Evolutionary conservation across 306 rosid genomes (phyloP).

Genomic region (Astragalus membranaceus): DNA sequence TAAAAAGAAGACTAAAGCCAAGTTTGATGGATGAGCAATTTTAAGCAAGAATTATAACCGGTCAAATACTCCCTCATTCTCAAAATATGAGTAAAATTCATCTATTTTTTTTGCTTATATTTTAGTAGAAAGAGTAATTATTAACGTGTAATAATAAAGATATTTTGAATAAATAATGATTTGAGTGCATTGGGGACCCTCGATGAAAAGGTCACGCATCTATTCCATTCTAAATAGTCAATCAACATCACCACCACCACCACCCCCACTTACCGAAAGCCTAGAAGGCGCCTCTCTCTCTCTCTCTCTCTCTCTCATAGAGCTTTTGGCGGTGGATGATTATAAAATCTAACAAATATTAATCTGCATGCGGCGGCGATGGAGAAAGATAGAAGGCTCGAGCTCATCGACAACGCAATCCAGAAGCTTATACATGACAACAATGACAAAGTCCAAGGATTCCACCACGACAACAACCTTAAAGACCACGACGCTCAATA

Average conservation of each 20-base stretch:
- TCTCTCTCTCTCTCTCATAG: background rate
- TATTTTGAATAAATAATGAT: background rate
- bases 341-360: background rate
- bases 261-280: too few species aligned
- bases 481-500: slow-evolving; percentile 34
- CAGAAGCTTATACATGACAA: slow-evolving; percentile 44
- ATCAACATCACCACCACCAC: background rate
- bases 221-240: background rate
- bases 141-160: background rate
- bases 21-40: background rate
- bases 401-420: slow-evolving; percentile 52
- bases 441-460: slow-evolving; percentile 12
- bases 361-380: slow-evolving; percentile 8
- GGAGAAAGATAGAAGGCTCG: slow-evolving; percentile 48
- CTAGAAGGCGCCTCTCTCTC: too few species aligned
- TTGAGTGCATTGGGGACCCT: background rate
- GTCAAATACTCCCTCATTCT: background rate
- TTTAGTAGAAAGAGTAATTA: background rate
- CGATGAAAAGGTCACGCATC: too few species aligned
- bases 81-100: too few species aligned
- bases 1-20: background rate
- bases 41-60: background rate
- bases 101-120: too few species aligned
- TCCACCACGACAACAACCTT: slow-evolving; percentile 12
- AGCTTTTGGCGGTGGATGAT: slow-evolving; percentile 9